Evolutionary conservation across 1,284 basidiomycete genomes (phyloP).

Genomic region (Malassezia cuniculi): DNA sequence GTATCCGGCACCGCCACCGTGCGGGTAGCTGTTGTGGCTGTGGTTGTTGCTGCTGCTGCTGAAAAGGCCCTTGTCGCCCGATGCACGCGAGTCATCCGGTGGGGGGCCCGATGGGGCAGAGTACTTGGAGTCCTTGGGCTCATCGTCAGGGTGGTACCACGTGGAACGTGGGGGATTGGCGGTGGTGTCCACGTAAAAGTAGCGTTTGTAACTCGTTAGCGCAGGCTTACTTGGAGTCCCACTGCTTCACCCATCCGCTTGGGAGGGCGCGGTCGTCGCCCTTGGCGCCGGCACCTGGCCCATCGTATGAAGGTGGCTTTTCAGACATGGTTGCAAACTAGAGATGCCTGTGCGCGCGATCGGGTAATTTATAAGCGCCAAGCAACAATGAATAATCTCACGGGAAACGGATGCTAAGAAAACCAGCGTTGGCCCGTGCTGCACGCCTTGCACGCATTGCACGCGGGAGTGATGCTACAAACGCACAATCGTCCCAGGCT

Average conservation of each 20-base stretch:
- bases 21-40: no score
- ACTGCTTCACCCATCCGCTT: slow-evolving; percentile 39
- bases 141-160: slow-evolving; percentile 38
- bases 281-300: neutral
- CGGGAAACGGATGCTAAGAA: no score
- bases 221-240: slow-evolving; percentile 26
- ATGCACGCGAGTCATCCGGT: slow-evolving; percentile 16
- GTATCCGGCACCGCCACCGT: no score
- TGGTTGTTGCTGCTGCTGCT: slow-evolving; percentile 4
- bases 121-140: slow-evolving; percentile 14
- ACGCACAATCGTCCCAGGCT: no score
- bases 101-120: slow-evolving; percentile 26
- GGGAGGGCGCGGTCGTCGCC: slow-evolving; percentile 27
- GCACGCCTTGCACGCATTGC: no score
- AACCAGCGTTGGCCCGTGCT: no score
- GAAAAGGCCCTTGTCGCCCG: slow-evolving; percentile 1
- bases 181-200: slow-evolving; percentile 41
- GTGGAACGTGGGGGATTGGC: slow-evolving; percentile 35
- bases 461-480: no score
- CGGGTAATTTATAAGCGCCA: no score
- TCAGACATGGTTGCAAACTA: slow-evolving; percentile 1
- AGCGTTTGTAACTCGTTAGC: slow-evolving; percentile 24
- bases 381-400: no score
- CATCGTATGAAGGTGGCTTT: slow-evolving; percentile 9
- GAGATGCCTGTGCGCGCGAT: neutral